Base-by-base conservation (phyloP, 192 early-diverging fungal species). In the Coemansia sp. region DNA sequence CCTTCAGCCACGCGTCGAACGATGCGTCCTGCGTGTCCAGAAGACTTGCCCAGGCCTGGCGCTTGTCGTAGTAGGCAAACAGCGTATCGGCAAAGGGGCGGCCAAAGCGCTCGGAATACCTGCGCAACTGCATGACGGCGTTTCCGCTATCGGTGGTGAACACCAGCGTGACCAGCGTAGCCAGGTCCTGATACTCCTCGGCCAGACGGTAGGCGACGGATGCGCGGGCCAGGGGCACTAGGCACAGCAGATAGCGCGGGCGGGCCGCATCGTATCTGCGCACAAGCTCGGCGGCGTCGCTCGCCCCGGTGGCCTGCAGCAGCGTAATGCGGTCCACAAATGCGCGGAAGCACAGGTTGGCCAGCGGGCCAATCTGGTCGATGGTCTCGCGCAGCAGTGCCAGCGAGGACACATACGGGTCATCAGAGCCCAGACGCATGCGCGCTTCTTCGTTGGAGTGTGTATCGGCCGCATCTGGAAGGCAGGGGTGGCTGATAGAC, bases 41-140 rank as follows among this genome's bases (percentile, higher is more conserved):
- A 27, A 74, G 64, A 17, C 64, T 74, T n/a, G 66, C 65, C 73
- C 73, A 75, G 21, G 65, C 73, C 12, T 32, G 43, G 27, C 73
- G 60, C n/a, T 58, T 62, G 50, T 75, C 70, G 30, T 74, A 81
- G 36, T 65, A 75, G 21, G 65, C 64, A 38, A 74, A 64, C 29
- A 79, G 50, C 1, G 61, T 50, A 14, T 38, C 50, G 14, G 52
- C 67, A 64, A 79, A 79, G 17, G 43, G 55, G 4, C 34, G 45
- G 5, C 70, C 65, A 29, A 67, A 74, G 31, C 50, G 45, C 12
- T 51, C 48, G 9, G 67, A 21, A 29, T 70, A 67, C 30, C 29
- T 30, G 27, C 58, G 65, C 39, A 79, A 32, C 20, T 49, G 58
- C 4, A 55, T 50, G 9, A 57, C 60, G 8, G 72, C 71, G 48